Base-by-base conservation (phyloP, 2,329 filamentous ascomycete genomes). In the Aspergillus sp. region DNA sequence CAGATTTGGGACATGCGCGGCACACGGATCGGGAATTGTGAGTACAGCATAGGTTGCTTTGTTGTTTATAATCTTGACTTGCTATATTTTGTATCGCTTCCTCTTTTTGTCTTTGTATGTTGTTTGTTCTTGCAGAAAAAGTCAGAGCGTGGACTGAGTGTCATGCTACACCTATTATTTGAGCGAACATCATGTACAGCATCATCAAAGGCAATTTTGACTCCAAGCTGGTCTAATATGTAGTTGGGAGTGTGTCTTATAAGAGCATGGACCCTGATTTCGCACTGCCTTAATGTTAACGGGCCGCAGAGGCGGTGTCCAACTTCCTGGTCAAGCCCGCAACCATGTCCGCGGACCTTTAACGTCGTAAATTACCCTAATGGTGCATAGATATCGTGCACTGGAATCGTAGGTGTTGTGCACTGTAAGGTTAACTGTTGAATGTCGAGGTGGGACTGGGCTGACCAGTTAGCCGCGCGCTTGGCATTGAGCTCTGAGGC, bases 31-130 rank as follows among this genome's bases (percentile, higher is more conserved):
- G 66, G 64, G 66, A 64, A 67, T 64, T 66, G 68, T 70, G 69
- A 66, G 68, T 69, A 67, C 66, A 62, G 64, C 61, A 67, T 66
- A 61, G 45, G 66, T 67, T 68, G 68, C 70, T 68, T 55, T 66
- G 56, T 58, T 66, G 66, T 72, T 63, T 62, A 71, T 70, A 70
- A 65, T 68, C 47, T 44, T 52, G 55, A 59, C 49, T 44, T 62
- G 35, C 60, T 60, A 40, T 58, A 57, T 55, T 52, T 57, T 58
- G 50, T 52, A 41, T 54, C 39, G 53, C 23, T 60, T 55, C 43
- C 40, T 51, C 33, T 41, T 43, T 9, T 52, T 55, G 40, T 57
- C 56, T 56, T 56, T 55, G 44, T 55, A 49, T 51, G 54, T 48
- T 57, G 33, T 57, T 53, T 41, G 46, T 49, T 46, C 48, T 44